A percentile compares a stretch with the other conserved stretches of the same genome.
phyloP scores from a whole-genome alignment of 2,329 filamentous ascomycete genomes.

The Trichoderma atrobrunneum region DNA sequence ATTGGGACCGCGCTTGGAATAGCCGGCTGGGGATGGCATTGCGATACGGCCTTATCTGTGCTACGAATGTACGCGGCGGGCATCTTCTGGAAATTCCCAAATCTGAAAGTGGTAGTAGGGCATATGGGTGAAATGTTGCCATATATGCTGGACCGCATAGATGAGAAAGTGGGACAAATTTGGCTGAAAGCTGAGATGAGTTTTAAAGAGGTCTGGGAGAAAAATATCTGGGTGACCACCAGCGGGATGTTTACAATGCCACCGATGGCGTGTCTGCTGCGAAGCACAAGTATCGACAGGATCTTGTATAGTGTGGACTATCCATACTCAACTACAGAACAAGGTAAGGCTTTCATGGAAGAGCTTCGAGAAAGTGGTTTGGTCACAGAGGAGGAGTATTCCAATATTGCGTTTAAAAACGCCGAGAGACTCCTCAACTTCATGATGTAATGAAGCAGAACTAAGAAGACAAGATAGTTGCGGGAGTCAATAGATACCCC shows the following conservation, averaged over 20 bases:
- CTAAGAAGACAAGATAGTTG: no score
- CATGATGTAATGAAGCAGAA: not conserved
- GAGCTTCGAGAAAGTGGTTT: not conserved
- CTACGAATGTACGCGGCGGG: no score
- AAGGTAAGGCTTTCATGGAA: not conserved
- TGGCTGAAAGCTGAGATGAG: not conserved
- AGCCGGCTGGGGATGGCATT: no score
- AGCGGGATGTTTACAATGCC: not conserved
- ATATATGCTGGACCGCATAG: not conserved
- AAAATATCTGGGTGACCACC: not conserved
- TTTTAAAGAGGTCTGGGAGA: not conserved
- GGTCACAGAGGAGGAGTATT: not conserved
- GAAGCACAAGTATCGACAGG: not conserved
- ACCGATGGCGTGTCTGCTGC: not conserved
- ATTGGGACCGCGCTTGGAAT: no score
- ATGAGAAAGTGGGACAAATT: not conserved
- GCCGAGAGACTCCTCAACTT: not conserved
- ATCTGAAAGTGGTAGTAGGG: no score
- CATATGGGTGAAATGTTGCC: no score
- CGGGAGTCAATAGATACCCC: no score
- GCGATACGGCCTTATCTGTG: no score
- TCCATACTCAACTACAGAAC: not conserved
- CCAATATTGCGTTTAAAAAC: not conserved
- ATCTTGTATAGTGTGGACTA: not conserved
- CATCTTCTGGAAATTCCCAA: no score